These are phyloP conservation scores for Microbotryum scabiosae DNA, from an alignment of 1,284 basidiomycete species.

Conservation along the genomic window DNA sequence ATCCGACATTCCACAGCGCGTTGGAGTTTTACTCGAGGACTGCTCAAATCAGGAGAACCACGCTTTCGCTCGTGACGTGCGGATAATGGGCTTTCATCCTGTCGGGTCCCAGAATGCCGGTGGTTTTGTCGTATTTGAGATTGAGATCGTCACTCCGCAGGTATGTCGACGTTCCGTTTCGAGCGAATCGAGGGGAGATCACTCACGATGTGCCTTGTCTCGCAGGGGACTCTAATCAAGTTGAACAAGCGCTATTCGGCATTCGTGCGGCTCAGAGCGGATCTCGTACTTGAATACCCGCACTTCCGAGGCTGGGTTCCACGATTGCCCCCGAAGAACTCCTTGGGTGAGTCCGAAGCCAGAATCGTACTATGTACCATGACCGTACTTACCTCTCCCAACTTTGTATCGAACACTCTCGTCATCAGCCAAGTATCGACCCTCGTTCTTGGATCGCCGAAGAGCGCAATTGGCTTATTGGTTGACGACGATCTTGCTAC, in stretches of 20 bases:
- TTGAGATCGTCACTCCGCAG: conserved; percentile 28
- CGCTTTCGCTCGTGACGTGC: conserved; percentile 25
- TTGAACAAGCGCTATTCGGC: conserved; percentile 61
- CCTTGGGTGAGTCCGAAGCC: conserved; percentile 48
- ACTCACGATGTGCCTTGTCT: not conserved
- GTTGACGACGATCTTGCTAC: conserved; percentile 57
- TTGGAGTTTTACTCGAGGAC: conserved; percentile 27
- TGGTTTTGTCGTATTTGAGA: conserved; percentile 34
- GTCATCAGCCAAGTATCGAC: conserved; percentile 47
- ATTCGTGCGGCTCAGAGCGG: conserved; percentile 53
- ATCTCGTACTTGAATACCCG: conserved; percentile 50
- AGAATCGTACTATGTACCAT: not conserved
- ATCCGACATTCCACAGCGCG: not conserved
- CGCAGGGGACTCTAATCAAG: conserved; percentile 55
- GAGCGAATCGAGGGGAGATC: not conserved
- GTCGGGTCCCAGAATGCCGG: conserved; percentile 27
- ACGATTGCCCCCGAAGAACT: conserved; percentile 58
- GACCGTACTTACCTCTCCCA: not conserved
- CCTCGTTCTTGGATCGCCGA: conserved; percentile 62
- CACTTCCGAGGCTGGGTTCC: conserved; percentile 51
- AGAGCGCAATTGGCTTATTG: conserved; percentile 57
- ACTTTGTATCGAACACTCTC: not conserved
- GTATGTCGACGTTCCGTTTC: conserved; percentile 3
- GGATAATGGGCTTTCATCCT: conserved; percentile 26
- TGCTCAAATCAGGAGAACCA: conserved; percentile 13